Base-by-base conservation (phyloP, 1,139 yeast species). In the Pichia sp. region DNA sequence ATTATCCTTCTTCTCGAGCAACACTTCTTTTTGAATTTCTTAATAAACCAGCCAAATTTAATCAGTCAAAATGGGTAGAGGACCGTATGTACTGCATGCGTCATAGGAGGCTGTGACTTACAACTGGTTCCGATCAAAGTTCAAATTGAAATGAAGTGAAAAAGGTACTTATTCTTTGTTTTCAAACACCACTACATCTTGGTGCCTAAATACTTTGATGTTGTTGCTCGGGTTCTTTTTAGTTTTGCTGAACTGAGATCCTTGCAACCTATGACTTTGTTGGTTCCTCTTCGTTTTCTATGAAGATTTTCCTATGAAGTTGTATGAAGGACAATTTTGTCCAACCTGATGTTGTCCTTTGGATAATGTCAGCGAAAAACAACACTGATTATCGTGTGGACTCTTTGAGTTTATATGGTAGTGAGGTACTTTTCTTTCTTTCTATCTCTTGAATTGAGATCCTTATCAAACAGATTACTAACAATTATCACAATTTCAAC, bases 61-160 rank as follows among this genome's bases (percentile, higher is more conserved):
- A n/a, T n/a, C n/a, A n/a, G 29, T 29, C 63, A 79, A 72, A 71
- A 83, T 83, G 94, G 93, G 87, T 75, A 81, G 94, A 82, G 94
- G 94, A 82, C 94, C 91, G 83, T 77, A 76, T 69, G 85, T 77
- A 51, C 28, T 29, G 32, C 27, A 29, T 14, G 13, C 12, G 5
- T 26, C 5, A 11, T 5, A 16, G 9, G 12, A 26, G 16, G 25
- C 25, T 23, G 6, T 23, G 22, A 23, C 13, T 23, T n/a, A n/a
- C n/a, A n/a, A n/a, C n/a, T n/a, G n/a, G n/a, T n/a, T n/a, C n/a
- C n/a, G n/a, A 12, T 7, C 7, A 23, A 23, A 7, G 6, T 12
- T 6, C 13, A n/a, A 22, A 15, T 29, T 10, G 28, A 21, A 24
- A 16, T 20, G 22, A 15, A 22, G 25, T 17, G 15, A 19, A 29